Conservation (phyloP, 441 rosid species). For the Erodium trifolium region DNA sequence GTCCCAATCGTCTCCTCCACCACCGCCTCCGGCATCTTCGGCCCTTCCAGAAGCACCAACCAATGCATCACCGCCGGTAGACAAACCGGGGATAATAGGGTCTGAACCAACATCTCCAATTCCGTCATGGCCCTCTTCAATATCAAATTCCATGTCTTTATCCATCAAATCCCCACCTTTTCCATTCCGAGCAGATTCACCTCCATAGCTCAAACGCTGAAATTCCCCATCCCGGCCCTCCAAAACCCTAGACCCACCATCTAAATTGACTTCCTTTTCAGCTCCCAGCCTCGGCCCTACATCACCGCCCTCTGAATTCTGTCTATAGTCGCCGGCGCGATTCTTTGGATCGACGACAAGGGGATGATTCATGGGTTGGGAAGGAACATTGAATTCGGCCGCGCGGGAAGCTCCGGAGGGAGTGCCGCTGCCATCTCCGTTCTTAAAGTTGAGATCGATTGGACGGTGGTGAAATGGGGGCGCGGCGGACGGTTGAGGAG, state of each 20-base stretch:
- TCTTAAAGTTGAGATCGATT: slow-evolving; percentile 49
- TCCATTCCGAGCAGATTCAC: background rate
- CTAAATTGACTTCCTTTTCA: slow-evolving; percentile 14
- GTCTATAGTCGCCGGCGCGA: background rate
- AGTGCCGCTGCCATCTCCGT: slow-evolving; percentile 16
- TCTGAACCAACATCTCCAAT: slow-evolving; percentile 27
- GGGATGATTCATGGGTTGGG: slow-evolving; percentile 2
- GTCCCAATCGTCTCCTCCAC: slow-evolving; percentile 47
- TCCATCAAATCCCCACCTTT: slow-evolving; percentile 24
- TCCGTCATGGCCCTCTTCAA: slow-evolving; percentile 50
- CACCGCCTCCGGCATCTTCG: slow-evolving; percentile 14
- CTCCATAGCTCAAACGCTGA: too few relatives aligned
- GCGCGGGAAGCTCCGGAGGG: background rate
- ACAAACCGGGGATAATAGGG: slow-evolving; percentile 42
- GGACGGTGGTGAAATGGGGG: slow-evolving; percentile 28
- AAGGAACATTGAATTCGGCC: slow-evolving; percentile 2
- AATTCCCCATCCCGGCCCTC: slow-evolving; percentile 12
- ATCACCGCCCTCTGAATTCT: background rate
- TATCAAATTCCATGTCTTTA: slow-evolving; percentile 59
- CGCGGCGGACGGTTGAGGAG: slow-evolving; percentile 10
- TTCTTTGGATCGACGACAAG: background rate
- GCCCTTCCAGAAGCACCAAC: too few relatives aligned
- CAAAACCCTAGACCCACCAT: slow-evolving; percentile 41
- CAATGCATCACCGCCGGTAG: slow-evolving; percentile 4
- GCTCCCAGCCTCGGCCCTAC: too few relatives aligned